A percentile compares a stretch with the other conserved stretches of the same genome.
Evolutionary conservation across 2,329 filamentous ascomycete genomes (phyloP).

Genomic region (Aspergillus unguis): DNA sequence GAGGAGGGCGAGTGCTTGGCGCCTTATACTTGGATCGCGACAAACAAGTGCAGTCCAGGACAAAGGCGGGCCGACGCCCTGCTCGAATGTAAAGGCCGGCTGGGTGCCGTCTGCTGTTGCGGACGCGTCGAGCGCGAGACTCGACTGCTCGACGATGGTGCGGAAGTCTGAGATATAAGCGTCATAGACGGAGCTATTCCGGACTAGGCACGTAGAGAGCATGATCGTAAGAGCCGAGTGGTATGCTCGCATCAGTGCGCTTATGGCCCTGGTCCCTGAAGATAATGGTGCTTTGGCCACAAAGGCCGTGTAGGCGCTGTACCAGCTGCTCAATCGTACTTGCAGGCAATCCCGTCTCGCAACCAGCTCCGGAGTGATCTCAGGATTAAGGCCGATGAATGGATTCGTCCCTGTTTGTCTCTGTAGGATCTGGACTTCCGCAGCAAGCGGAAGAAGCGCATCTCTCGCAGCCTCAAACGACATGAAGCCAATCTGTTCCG

Average conservation of each 20-base stretch:
- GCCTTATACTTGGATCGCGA: conserved; percentile 4
- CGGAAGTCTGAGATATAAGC: background rate
- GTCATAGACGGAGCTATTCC: background rate
- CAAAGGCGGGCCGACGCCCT: conserved; percentile 3
- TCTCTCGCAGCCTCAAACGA: conserved; percentile 19
- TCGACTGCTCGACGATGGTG: conserved; percentile 7
- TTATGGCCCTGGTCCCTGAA: background rate
- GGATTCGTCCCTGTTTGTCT: conserved; percentile 1
- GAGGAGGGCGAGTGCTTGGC: conserved; percentile 5
- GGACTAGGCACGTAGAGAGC: background rate
- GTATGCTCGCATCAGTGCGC: conserved; percentile 4
- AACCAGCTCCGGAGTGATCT: background rate
- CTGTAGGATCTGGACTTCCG: conserved; percentile 5
- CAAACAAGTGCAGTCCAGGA: conserved; percentile 10
- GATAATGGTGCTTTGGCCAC: background rate
- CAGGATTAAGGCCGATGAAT: background rate
- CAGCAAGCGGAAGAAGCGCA: background rate
- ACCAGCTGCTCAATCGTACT: conserved; percentile 1
- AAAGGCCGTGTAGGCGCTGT: background rate
- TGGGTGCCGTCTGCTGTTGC: conserved; percentile 8
- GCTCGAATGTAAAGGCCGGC: conserved; percentile 14
- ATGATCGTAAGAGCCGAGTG: background rate
- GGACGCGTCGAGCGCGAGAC: background rate
- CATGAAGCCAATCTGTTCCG: conserved; percentile 4
- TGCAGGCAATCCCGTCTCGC: background rate